Conservation (phyloP, 805 yeast genomes). For the Sugiyamaella floridensis region DNA sequence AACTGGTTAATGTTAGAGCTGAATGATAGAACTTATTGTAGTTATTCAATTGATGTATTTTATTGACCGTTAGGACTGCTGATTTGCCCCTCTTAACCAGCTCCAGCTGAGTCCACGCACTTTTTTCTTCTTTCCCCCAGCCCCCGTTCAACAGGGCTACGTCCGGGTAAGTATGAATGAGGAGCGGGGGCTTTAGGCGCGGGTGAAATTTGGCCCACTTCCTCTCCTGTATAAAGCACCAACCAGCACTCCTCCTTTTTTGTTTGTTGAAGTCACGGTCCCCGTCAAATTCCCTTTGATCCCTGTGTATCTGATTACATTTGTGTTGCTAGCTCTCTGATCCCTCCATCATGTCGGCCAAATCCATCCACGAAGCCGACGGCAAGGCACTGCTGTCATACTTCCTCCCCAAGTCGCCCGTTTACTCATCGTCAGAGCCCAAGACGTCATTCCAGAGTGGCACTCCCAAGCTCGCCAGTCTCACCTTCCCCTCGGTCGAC, state of each 20-base stretch:
- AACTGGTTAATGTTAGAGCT: not conserved
- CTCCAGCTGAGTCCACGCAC: too few species aligned
- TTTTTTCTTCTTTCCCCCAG: too few species aligned
- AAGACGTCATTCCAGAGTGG: constrained; percentile 27
- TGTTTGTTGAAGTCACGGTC: not conserved
- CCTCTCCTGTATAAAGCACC: not conserved
- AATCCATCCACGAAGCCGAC: constrained; percentile 41
- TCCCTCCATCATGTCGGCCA: constrained; percentile 34
- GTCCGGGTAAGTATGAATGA: not conserved
- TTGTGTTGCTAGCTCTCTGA: not conserved
- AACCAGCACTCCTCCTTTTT: not conserved
- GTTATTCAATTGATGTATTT: too few species aligned
- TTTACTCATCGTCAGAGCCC: constrained; percentile 29
- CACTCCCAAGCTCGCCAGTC: constrained; percentile 33
- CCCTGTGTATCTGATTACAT: not conserved
- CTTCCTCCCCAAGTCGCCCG: constrained; percentile 37
- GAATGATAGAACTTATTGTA: too few species aligned
- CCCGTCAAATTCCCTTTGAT: constrained; percentile 1
- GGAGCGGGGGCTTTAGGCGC: not conserved
- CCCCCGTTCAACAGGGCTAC: not conserved
- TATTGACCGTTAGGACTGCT: too few species aligned
- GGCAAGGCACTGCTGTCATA: constrained; percentile 40
- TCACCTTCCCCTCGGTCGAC: constrained; percentile 30
- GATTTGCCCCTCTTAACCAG: too few species aligned
- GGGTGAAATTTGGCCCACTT: not conserved